These are phyloP conservation scores for Guillardia theta DNA, from an alignment of 78 protist species.

Conservation along the genomic window DNA sequence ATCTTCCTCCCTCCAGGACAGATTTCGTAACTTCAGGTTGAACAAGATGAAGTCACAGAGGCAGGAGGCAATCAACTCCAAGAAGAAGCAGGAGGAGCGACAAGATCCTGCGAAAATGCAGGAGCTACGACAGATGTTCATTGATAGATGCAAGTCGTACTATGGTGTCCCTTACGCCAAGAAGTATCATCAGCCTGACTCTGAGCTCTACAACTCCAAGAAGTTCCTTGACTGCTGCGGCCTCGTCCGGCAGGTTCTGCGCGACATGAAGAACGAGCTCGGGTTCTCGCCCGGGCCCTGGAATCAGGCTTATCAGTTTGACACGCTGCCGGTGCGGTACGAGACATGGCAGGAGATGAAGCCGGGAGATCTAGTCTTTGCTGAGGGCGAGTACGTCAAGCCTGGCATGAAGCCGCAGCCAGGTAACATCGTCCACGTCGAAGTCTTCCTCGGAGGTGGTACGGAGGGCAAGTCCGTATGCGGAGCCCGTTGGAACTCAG, in stretches of 20 bases:
- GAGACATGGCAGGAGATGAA: not conserved
- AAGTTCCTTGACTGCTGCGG: slow-evolving; percentile 5
- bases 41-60: not conserved
- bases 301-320: slow-evolving; percentile 34
- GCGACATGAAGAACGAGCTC: not conserved
- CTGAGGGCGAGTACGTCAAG: not conserved
- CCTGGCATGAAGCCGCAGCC: not conserved
- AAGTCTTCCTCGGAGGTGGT: slow-evolving; percentile 28
- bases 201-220: not conserved
- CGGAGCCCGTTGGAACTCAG: slow-evolving; percentile 9
- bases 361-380: not conserved
- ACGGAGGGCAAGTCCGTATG: not conserved
- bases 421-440: slow-evolving; percentile 22
- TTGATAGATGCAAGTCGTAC: not conserved
- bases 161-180: not conserved
- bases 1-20: not conserved
- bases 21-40: not conserved
- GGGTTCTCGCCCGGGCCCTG: not conserved
- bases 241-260: slow-evolving; percentile 34
- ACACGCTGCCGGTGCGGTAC: slow-evolving; percentile 1
- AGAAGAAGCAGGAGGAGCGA: not conserved
- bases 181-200: not conserved
- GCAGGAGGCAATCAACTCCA: not conserved
- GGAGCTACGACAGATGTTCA: not conserved
- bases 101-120: not conserved